Percentiles rank a stretch among this genome's conserved stretches.
Evolutionary conservation across 2,329 filamentous ascomycete species (phyloP).

Genomic region (Stylonectria norvegica): DNA sequence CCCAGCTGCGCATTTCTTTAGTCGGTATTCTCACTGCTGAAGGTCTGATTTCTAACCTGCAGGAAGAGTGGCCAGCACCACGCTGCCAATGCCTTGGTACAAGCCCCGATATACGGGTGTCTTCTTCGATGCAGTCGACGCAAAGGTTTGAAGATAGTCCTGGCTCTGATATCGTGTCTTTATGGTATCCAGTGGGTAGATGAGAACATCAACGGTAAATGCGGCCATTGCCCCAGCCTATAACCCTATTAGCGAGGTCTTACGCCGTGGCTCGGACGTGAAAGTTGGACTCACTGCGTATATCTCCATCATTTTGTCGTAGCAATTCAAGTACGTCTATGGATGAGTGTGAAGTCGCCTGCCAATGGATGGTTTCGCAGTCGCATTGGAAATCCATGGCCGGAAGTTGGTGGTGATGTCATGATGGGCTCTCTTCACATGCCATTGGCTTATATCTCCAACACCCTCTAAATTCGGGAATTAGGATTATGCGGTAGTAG

Average conservation of each 20-base stretch:
- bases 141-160: conserved; percentile 67
- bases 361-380: too few relatives aligned
- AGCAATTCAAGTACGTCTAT: too few relatives aligned
- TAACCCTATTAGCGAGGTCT: background rate
- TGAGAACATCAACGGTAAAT: conserved; percentile 78
- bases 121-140: conserved; percentile 48
- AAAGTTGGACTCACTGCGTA: conserved; percentile 27
- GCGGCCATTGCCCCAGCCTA: conserved; percentile 83
- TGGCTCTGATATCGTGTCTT: conserved; percentile 83
- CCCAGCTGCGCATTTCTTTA: conserved; percentile 53
- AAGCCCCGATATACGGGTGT: conserved; percentile 64
- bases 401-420: conserved; percentile 13
- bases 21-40: background rate
- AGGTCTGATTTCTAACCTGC: conserved; percentile 55
- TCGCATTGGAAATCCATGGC: too few relatives aligned
- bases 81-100: conserved; percentile 84
- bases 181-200: conserved; percentile 86
- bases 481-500: too few relatives aligned
- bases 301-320: conserved; percentile 27
- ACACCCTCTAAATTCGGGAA: too few relatives aligned
- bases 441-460: too few relatives aligned
- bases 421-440: too few relatives aligned
- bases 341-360: too few relatives aligned
- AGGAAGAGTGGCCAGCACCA: conserved; percentile 84
- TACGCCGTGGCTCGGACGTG: background rate